A percentile compares a stretch with the other conserved stretches of the same genome.
Conservation (phyloP, 768 basidiomycete species). For the Pisolithus orientalis region DNA sequence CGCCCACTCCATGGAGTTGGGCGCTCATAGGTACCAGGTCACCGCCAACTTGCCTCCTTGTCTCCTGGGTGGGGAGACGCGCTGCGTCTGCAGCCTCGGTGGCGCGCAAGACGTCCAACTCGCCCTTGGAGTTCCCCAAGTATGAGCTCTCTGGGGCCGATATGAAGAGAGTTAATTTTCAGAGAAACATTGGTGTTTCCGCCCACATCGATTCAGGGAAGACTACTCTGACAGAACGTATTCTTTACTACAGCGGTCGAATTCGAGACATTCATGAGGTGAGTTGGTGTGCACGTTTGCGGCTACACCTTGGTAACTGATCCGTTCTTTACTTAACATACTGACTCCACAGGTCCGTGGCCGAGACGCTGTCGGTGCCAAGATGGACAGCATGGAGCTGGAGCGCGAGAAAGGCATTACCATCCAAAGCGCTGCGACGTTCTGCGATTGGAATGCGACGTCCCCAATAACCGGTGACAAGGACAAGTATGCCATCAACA, state of each 20-base stretch:
- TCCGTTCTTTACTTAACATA: conserved; percentile 5
- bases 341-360: conserved; percentile 65
- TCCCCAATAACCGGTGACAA: conserved; percentile 54
- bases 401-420: conserved; percentile 99
- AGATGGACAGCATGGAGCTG: conserved; percentile 99
- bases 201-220: conserved; percentile 97
- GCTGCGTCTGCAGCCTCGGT: conserved; percentile 41
- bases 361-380: conserved; percentile 92
- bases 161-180: conserved; percentile 54
- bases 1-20: conserved; percentile 22
- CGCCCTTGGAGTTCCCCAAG: conserved; percentile 16
- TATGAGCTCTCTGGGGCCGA: conserved; percentile 61
- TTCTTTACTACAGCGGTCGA: conserved; percentile 93
- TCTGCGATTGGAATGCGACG: conserved; percentile 89
- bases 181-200: conserved; percentile 94
- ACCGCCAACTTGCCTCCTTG: not conserved
- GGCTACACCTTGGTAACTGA: not conserved
- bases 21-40: conserved; percentile 5
- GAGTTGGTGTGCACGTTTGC: conserved; percentile 19
- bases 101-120: not conserved
- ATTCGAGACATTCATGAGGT: conserved; percentile 97
- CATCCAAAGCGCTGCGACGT: conserved; percentile 97
- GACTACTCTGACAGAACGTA: conserved; percentile 94
- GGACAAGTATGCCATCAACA: conserved; percentile 90
- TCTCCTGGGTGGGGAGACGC: conserved; percentile 20